Evolutionary conservation across 2,329 filamentous ascomycete genomes (phyloP), one percentile per base, ranked within the genome.

Genomic region (Aureobasidium sp.): DNA sequence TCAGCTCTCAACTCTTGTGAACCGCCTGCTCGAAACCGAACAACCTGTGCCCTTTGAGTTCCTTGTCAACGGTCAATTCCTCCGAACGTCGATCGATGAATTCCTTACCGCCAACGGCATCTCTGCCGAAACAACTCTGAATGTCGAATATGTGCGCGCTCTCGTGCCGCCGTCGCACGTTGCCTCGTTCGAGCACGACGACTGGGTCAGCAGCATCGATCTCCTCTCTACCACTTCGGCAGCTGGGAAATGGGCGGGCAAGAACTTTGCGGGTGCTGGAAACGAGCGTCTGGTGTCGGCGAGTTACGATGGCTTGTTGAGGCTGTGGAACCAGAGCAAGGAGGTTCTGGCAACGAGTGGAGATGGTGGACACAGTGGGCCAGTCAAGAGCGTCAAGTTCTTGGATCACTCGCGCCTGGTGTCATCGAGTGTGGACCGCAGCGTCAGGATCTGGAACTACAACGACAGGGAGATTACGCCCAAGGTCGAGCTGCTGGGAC

Each of bases 121-220:
- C 63, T 96, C 90, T 21, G 84, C 90, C 43, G 94, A 99, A 78
- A 88, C 87, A 4, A 93, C 88, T 4, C 77, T 99, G 57, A 88
- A 87, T 37, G 82, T 99, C 61, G 92, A 97, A 78, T 99, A 97
- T 74, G 90, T 96, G 37, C 87, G 91, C 68, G 94, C 91, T 64
- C 78, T 96, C 67, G 85, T 96, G 62, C 94, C 94, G 8, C 94
- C 94, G 19, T 81, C 89, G 37, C 93, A 94, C 73, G 86, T 95
- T 67, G 88, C 91, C 13, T 94, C 89, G 70, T 99, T 96, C 72
- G 87, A 96, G 77, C 93, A 99, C 73, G 92, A 99, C 70, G 94
- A 97, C 74, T 99, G 94, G 94, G 89, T 99, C 51, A 90, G 89
- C 71, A 83, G 84, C 27, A 85, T 97, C 27, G 91, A 96, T 72